A percentile compares a stretch with the other conserved stretches of the same genome.
Evolutionary conservation across 345 rosid genomes (phyloP).

Genomic region (Hibiscus mutabilis): DNA sequence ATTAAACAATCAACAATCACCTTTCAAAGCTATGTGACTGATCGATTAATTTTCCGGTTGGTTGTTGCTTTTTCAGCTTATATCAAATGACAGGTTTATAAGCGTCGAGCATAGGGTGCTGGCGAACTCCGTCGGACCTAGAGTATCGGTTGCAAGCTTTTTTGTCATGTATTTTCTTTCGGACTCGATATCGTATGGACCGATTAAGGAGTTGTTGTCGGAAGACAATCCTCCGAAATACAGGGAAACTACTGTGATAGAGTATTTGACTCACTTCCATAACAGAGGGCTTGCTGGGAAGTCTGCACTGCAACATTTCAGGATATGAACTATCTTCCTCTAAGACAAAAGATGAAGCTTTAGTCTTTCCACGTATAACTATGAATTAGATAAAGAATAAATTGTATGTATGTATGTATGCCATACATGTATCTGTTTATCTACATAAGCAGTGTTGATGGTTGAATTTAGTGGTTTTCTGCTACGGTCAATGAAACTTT

Average conservation of each 20-base stretch:
- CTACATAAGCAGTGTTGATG: no score
- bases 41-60: no score
- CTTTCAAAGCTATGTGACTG: no score
- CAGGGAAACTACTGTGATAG: slow-evolving; percentile 15
- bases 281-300: slow-evolving; percentile 15
- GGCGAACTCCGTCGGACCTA: slow-evolving; percentile 24
- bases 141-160: slow-evolving; percentile 35
- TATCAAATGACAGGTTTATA: slow-evolving; percentile 7
- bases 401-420: no score
- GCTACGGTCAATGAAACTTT: no score
- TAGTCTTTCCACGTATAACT: no score
- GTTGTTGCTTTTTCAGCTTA: neutral
- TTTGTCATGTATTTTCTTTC: slow-evolving; percentile 13
- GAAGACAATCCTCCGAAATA: neutral
- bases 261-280: neutral
- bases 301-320: slow-evolving; percentile 13
- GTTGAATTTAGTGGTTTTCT: no score
- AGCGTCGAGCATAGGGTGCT: slow-evolving; percentile 9
- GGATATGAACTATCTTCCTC: no score
- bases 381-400: no score
- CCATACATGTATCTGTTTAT: no score
- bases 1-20: neutral
- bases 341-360: no score
- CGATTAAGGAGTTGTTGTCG: no score
- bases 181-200: slow-evolving; percentile 11